Base-by-base conservation (phyloP, 306 rosid genomes). In the Prunus campanulata region DNA sequence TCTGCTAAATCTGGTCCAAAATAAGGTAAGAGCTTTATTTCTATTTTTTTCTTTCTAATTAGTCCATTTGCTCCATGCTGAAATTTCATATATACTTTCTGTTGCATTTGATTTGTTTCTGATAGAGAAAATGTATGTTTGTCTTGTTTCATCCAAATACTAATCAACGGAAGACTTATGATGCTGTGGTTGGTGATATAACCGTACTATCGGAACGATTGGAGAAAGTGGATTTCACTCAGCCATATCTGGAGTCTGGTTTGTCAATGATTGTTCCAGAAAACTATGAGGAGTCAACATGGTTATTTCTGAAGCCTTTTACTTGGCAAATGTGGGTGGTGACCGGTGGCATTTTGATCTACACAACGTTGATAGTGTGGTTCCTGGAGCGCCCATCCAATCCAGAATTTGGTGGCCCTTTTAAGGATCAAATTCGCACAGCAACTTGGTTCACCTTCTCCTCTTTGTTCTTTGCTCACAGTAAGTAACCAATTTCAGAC, bases 381-480 rank as follows among this genome's bases (percentile, higher is more conserved):
- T 79, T 74, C 85, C 76, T 91, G 16, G 96, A 91, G 84, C 61
- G 71, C 35, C 78, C 27, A 42, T n/a, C 64, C 15, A 87, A 87
- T 81, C 74, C 83, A 4, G 93, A 83, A 59, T 91, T 91, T 78
- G 67, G 79, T 3, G 91, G 92, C 64, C 39, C 59, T 20, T 77
- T 72, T 86, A 85, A 77, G 77, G 60, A 62, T 52, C 93, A 91
- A 54, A 65, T 91, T 8, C 69, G 86, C 78, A 85, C 87, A 56
- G 73, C 91, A 32, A 63, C 86, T 79, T 87, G 79, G 87, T 88
- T 91, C 77, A 83, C 88, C 71, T 83, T 87, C 86, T 87, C 90
- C 55, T 82, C 93, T 19, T 78, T 91, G 51, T 91, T 91, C 90
- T 87, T 87, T 76, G 93, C 91, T 47, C 93, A 91, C 8, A 85